phyloP scores from a whole-genome alignment of 768 basidiomycete genomes.

The Mycena pura region DNA sequence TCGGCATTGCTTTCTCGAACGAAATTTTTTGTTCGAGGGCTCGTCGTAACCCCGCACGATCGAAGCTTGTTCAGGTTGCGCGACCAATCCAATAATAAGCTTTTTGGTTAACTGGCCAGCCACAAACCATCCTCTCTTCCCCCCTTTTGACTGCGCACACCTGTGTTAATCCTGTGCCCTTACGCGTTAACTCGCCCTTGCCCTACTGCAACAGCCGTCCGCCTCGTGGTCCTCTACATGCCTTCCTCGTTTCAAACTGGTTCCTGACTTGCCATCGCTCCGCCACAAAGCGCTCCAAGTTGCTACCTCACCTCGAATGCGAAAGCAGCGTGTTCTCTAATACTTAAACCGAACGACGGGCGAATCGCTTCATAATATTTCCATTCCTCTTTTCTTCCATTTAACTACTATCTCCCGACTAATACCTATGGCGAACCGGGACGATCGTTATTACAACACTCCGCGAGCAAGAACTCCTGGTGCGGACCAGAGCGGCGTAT shows the following conservation, averaged over 20 bases:
- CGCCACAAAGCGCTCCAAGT: slow-evolving; percentile 32
- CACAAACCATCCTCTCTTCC: slow-evolving; percentile 31
- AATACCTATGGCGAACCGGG: slow-evolving; percentile 72
- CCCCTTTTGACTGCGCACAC: slow-evolving; percentile 30
- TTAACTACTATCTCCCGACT: slow-evolving; percentile 37
- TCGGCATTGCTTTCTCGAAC: slow-evolving; percentile 13
- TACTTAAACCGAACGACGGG: slow-evolving; percentile 55
- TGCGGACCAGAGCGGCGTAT: slow-evolving; percentile 67
- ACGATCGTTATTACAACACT: slow-evolving; percentile 74
- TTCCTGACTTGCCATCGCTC: slow-evolving; percentile 55
- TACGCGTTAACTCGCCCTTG: slow-evolving; percentile 43
- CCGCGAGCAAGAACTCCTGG: slow-evolving; percentile 75
- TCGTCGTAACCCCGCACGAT: slow-evolving; percentile 22
- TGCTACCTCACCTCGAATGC: slow-evolving; percentile 36
- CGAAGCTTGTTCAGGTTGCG: slow-evolving; percentile 21
- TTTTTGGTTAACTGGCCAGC: slow-evolving; percentile 41
- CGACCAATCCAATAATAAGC: slow-evolving; percentile 45
- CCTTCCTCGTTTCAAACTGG: slow-evolving; percentile 49
- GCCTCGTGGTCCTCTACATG: slow-evolving; percentile 64
- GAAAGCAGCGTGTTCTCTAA: slow-evolving; percentile 41
- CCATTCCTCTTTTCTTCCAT: slow-evolving; percentile 51
- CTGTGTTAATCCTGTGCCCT: slow-evolving; percentile 32
- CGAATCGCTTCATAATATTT: slow-evolving; percentile 61
- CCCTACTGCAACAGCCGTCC: slow-evolving; percentile 43
- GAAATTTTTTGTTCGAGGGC: slow-evolving; percentile 15